Conservation (phyloP, 75 land plant species). For the Pinus tabuliformis region DNA sequence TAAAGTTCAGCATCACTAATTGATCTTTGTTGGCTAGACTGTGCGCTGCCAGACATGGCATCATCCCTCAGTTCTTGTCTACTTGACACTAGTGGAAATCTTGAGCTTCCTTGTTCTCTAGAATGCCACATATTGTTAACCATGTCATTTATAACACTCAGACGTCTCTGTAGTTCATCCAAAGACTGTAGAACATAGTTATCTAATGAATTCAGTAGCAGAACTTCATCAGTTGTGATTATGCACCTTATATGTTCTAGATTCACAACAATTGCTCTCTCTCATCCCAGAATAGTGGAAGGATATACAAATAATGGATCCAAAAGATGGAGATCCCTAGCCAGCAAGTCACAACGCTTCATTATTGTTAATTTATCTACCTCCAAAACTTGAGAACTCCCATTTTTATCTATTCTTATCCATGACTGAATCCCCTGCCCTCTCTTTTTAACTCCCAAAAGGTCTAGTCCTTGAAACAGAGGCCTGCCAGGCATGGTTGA, state of each 20-base stretch:
- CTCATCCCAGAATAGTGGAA: conserved; percentile 91
- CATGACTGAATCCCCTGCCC: conserved; percentile 86
- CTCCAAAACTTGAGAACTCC: conserved; percentile 73
- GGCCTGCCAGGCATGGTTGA: too few relatives aligned
- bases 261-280: conserved; percentile 95
- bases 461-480: too few relatives aligned
- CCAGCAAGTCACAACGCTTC: conserved; percentile 96
- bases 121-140: too few relatives aligned
- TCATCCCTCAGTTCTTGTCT: too few relatives aligned
- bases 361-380: conserved; percentile 92
- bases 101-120: too few relatives aligned
- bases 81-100: too few relatives aligned
- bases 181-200: conserved; percentile 84
- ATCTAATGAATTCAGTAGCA: conserved; percentile 87
- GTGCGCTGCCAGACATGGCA: too few relatives aligned
- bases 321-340: conserved; percentile 88
- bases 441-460: too few relatives aligned
- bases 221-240: conserved; percentile 95
- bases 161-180: conserved; percentile 76
- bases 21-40: too few relatives aligned
- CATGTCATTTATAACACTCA: conserved; percentile 19
- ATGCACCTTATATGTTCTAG: conserved; percentile 97
- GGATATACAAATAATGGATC: conserved; percentile 96
- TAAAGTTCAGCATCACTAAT: too few relatives aligned
- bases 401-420: conserved; percentile 90